Conservation (phyloP, 805 yeast species). For the Myxozyma geophila region DNA sequence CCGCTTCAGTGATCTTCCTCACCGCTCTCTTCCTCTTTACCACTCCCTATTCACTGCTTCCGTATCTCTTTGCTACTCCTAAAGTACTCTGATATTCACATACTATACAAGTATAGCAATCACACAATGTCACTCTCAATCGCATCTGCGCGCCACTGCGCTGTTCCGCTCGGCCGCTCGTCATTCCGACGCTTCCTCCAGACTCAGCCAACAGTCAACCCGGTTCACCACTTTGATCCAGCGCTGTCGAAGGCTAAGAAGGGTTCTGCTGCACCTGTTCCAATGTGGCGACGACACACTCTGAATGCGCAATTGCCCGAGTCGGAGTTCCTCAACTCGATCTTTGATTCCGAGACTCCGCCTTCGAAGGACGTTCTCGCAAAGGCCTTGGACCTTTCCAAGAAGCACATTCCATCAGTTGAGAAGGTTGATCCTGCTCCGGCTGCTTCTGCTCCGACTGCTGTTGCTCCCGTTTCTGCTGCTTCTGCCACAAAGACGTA, state of each 20-base stretch:
- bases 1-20: background rate
- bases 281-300: constrained; percentile 32
- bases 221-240: constrained; percentile 8
- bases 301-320: constrained; percentile 21
- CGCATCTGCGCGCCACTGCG: background rate
- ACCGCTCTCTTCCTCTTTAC: background rate
- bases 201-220: constrained; percentile 12
- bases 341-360: constrained; percentile 34
- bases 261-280: constrained; percentile 4
- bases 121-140: constrained; percentile 8
- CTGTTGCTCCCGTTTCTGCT: constrained; percentile 28
- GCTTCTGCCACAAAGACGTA: constrained; percentile 45
- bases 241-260: constrained; percentile 14
- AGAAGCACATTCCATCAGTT: constrained; percentile 10
- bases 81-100: background rate
- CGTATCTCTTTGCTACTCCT: background rate
- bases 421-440: constrained; percentile 10
- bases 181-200: constrained; percentile 20
- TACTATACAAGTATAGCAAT: background rate
- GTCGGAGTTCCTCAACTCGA: constrained; percentile 29
- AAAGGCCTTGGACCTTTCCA: constrained; percentile 19
- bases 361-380: constrained; percentile 32
- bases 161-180: constrained; percentile 19
- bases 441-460: constrained; percentile 5
- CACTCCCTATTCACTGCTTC: background rate